A percentile compares a stretch with the other conserved stretches of the same genome.
Conservation (phyloP, 1,284 basidiomycete species). For the Puccinia polysora region DNA sequence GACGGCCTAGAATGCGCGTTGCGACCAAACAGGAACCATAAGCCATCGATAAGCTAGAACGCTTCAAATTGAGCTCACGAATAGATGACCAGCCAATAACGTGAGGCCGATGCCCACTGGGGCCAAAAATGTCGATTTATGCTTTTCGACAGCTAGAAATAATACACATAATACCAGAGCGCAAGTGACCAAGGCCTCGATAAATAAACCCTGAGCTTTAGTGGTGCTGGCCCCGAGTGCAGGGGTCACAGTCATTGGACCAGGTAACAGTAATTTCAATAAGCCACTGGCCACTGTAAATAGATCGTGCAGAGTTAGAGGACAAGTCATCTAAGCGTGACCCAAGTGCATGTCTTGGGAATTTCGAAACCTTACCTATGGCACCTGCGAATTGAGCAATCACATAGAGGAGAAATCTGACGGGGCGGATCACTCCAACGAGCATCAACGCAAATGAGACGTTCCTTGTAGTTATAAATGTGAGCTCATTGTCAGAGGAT, state of each 20-base stretch:
- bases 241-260: conserved; percentile 36
- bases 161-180: conserved; percentile 38
- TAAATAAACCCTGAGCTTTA: conserved; percentile 30
- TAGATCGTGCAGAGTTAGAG: too few species aligned
- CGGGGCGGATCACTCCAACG: conserved; percentile 43
- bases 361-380: conserved; percentile 22
- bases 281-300: conserved; percentile 35
- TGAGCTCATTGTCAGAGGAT: conserved; percentile 43
- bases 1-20: conserved; percentile 7
- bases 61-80: too few species aligned
- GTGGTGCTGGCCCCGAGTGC: conserved; percentile 28
- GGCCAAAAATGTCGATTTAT: conserved; percentile 66
- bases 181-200: conserved; percentile 31
- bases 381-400: conserved; percentile 44
- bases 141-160: conserved; percentile 53
- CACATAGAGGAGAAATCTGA: conserved; percentile 45
- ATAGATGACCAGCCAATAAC: conserved; percentile 66
- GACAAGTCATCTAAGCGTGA: background rate
- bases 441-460: conserved; percentile 45
- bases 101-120: conserved; percentile 69
- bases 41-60: too few species aligned
- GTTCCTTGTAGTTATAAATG: conserved; percentile 55
- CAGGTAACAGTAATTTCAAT: conserved; percentile 20
- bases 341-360: too few species aligned
- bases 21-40: too few species aligned